Evolutionary conservation across 495 filamentous ascomycete species (phyloP).

Genomic region (Aspergillus coremiiformis): DNA sequence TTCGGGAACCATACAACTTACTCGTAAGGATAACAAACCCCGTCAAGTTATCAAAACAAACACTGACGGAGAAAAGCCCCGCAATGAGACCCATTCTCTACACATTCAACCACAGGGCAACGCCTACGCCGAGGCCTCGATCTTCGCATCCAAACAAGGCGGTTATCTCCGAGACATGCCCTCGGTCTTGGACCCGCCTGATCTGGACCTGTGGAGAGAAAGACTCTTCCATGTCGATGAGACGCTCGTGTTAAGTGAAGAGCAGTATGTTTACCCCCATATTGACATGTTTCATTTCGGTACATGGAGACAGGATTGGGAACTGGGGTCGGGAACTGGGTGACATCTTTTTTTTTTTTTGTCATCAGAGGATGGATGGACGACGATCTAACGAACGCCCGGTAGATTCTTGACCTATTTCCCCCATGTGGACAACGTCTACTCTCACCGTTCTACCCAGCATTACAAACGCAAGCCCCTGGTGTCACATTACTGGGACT

Average conservation of each 20-base stretch:
- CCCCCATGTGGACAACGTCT: slow-evolving; percentile 86
- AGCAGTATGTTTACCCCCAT: slow-evolving; percentile 54
- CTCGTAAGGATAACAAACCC: slow-evolving; percentile 2
- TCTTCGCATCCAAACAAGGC: slow-evolving; percentile 13
- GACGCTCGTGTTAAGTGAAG: slow-evolving; percentile 65
- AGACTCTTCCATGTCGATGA: slow-evolving; percentile 73
- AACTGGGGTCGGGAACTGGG: no score
- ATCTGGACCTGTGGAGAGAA: slow-evolving; percentile 66
- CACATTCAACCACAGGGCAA: background rate
- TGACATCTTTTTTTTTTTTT: no score
- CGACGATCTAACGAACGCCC: background rate
- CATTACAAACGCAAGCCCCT: slow-evolving; percentile 78
- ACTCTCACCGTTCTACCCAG: slow-evolving; percentile 84
- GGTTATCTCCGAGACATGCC: slow-evolving; percentile 51
- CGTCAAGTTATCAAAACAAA: background rate
- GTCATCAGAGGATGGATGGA: no score
- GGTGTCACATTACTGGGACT: slow-evolving; percentile 86
- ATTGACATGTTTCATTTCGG: slow-evolving; percentile 6
- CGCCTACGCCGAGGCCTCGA: slow-evolving; percentile 4
- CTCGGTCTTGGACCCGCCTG: slow-evolving; percentile 58
- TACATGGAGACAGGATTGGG: background rate
- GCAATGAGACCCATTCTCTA: background rate
- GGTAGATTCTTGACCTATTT: slow-evolving; percentile 79
- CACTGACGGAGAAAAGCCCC: background rate
- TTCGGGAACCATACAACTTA: slow-evolving; percentile 1